These are phyloP conservation scores for Microdochium trichocladiopsis DNA, from an alignment of 2,329 filamentous ascomycete genomes.

Conservation along the genomic window DNA sequence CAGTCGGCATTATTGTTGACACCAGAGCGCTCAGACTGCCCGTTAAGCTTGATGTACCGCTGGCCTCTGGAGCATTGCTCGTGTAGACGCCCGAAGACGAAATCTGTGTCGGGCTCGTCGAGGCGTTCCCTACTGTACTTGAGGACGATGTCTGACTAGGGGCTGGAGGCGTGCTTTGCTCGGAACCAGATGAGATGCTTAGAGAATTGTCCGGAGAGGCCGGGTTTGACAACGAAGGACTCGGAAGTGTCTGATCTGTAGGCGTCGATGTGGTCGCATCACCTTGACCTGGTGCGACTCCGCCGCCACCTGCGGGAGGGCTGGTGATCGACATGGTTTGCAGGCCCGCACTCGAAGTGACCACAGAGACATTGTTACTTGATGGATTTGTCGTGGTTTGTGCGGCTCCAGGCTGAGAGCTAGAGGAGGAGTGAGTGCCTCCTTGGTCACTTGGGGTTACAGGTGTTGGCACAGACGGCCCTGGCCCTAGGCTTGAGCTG, in stretches of 20 bases:
- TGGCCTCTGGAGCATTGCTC: not conserved
- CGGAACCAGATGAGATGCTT: not conserved
- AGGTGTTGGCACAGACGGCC: conserved; percentile 3
- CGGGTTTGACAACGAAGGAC: not conserved
- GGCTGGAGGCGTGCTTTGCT: too few species aligned
- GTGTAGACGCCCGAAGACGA: not conserved
- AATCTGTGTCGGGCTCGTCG: too few species aligned
- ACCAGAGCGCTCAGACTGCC: too few species aligned
- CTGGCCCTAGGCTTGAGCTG: not conserved
- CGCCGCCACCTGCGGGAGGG: too few species aligned
- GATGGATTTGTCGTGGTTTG: not conserved
- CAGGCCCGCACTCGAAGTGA: too few species aligned
- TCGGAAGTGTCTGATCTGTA: not conserved
- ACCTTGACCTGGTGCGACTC: too few species aligned
- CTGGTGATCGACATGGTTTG: too few species aligned
- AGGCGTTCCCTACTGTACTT: too few species aligned
- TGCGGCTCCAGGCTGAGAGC: not conserved
- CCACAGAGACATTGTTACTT: too few species aligned
- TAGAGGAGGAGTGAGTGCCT: not conserved
- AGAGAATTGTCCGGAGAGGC: not conserved
- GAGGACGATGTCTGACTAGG: too few species aligned
- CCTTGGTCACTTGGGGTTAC: not conserved
- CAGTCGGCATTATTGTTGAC: too few species aligned
- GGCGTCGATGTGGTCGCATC: not conserved
- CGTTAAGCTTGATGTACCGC: too few species aligned